Conservation (phyloP, 495 filamentous ascomycete genomes). For the Aspergillus nanangensis region DNA sequence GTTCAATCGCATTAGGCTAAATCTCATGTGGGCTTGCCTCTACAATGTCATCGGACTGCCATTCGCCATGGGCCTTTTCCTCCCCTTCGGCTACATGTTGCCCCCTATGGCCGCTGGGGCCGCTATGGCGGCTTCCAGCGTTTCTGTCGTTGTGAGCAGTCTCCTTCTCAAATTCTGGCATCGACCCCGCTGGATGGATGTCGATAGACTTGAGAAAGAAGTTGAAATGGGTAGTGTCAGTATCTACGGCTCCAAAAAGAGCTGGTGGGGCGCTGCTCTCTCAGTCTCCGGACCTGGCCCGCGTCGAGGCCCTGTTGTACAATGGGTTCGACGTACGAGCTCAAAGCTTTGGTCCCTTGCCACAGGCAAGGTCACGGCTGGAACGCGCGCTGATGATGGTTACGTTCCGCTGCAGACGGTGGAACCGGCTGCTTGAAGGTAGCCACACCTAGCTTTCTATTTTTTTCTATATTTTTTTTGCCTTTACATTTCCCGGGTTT, state of each 20-base stretch:
- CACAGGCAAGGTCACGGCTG: slow-evolving; percentile 23
- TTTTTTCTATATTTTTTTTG: not conserved
- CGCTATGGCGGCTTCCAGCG: slow-evolving; percentile 88
- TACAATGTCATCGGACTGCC: slow-evolving; percentile 93
- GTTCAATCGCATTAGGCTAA: slow-evolving; percentile 89
- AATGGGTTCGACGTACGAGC: slow-evolving; percentile 13
- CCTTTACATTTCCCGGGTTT: not conserved
- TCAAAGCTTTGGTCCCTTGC: slow-evolving; percentile 22
- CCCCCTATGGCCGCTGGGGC: slow-evolving; percentile 93
- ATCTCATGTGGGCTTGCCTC: slow-evolving; percentile 83
- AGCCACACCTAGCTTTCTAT: too few relatives aligned
- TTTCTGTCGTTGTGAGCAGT: slow-evolving; percentile 83
- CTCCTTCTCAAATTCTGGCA: slow-evolving; percentile 84
- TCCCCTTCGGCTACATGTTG: slow-evolving; percentile 81
- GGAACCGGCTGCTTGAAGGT: slow-evolving; percentile 32
- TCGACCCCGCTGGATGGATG: slow-evolving; percentile 85
- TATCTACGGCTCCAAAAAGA: slow-evolving; percentile 14
- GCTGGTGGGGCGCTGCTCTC: slow-evolving; percentile 31
- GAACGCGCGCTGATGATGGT: slow-evolving; percentile 28
- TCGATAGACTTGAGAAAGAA: slow-evolving; percentile 57
- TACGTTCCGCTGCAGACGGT: slow-evolving; percentile 44
- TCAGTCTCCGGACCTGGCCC: slow-evolving; percentile 16
- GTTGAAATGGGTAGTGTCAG: slow-evolving; percentile 9
- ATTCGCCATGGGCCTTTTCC: slow-evolving; percentile 91
- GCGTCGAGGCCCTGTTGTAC: slow-evolving; percentile 13